Base-by-base conservation (phyloP, 169 alveolate genomes). In the Besnoitia besnoiti region DNA sequence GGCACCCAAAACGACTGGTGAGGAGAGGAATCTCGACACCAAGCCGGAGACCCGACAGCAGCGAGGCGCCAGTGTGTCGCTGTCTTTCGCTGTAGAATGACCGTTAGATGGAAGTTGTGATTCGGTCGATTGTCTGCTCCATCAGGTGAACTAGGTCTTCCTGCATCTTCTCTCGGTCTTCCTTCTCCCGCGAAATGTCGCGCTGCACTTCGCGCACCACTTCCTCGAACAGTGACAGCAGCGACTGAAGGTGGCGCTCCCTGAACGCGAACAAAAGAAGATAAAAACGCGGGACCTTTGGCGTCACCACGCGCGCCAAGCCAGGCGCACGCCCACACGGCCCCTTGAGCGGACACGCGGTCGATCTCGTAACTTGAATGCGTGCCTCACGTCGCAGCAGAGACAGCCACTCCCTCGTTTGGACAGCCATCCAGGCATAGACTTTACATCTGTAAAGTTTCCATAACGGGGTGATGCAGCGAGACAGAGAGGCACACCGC, bases 141-240 rank as follows among this genome's bases (percentile, higher is more conserved):
- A 77, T 77, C 49, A 77, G 55, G 35, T 24, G 33, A 37, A 77
- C 85, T 3, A 77, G 85, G 39, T 37, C 49, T 37, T 77, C 55
- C 40, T 77, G 59, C 49, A 44, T 40, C 30, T 77, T 77, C 85
- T 77, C 55, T 37, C 85, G 49, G 8, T 77, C 85, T 35, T 37
- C 85, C 85, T 77, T 44, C 46, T 77, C 85, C 55, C 55, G 33
- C 2, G 59, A 12, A 35, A 77, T 27, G 35, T 77, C 85, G 33
- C 85, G 49, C 46, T 77, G 85, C 55, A 77, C 85, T 35, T 77
- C 85, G 40, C 85, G 85, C 33, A 77, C 85, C 14, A 77, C 85
- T 24, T 77, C 85, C 35, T 77, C 85, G 33, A 77, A 40, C 49
- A 77, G 55, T 39, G 59, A 40, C 49, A 77, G 85, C 85, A 77